These are phyloP conservation scores for Lasiosphaeria miniovina DNA, from an alignment of 495 filamentous ascomycete genomes.

Conservation along the genomic window DNA sequence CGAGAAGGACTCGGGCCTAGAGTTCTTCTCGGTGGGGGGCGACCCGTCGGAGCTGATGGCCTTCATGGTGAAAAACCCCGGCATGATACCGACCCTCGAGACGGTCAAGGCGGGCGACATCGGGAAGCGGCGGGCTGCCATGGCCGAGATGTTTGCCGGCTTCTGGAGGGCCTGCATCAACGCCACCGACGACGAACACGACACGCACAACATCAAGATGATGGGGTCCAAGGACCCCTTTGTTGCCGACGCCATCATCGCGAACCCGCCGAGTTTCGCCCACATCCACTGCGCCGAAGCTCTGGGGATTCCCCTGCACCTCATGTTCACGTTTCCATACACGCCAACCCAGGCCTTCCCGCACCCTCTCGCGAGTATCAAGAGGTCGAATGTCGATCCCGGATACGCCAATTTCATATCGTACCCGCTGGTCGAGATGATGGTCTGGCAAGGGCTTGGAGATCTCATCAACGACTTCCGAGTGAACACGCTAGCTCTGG, in stretches of 20 bases:
- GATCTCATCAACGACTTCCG: slow-evolving; percentile 74
- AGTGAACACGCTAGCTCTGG: slow-evolving; percentile 60
- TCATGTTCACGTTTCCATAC: slow-evolving; percentile 84
- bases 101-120: slow-evolving; percentile 68
- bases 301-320: slow-evolving; percentile 70
- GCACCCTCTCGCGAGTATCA: slow-evolving; percentile 69
- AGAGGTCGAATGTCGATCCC: slow-evolving; percentile 57
- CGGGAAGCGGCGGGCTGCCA: slow-evolving; percentile 58
- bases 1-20: slow-evolving; percentile 60
- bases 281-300: slow-evolving; percentile 81
- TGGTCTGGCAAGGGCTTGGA: slow-evolving; percentile 78
- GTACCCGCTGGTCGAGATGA: slow-evolving; percentile 73
- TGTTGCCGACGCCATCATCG: slow-evolving; percentile 78
- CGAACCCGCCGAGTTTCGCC: slow-evolving; percentile 79
- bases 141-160: slow-evolving; percentile 69
- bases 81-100: slow-evolving; percentile 69
- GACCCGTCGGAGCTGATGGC: slow-evolving; percentile 79
- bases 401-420: slow-evolving; percentile 67
- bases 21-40: slow-evolving; percentile 78
- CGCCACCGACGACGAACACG: slow-evolving; percentile 57
- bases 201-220: slow-evolving; percentile 51
- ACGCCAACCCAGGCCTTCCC: slow-evolving; percentile 67
- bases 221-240: slow-evolving; percentile 59
- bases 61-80: slow-evolving; percentile 84
- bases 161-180: slow-evolving; percentile 77